Percentiles rank a stretch among this genome's conserved stretches.
These are phyloP conservation scores for Cryptosporidium parvum DNA, from an alignment of 169 alveolate genomes.

Conservation along the genomic window DNA sequence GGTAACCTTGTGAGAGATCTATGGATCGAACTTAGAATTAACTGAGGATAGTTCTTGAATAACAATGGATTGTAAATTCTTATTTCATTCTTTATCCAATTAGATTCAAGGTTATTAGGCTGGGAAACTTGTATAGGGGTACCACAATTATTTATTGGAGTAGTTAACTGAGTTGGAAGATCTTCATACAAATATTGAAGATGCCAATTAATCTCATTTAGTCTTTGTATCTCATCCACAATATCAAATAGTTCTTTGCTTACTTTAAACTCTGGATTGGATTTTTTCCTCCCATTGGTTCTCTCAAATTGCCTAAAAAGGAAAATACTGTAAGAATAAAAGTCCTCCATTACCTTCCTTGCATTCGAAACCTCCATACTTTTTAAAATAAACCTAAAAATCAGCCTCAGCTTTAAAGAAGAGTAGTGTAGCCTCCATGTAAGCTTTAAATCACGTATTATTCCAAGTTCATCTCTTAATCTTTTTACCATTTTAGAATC, in stretches of 20 bases:
- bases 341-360: conserved; percentile 10
- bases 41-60: conserved; percentile 30
- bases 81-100: conserved; percentile 43
- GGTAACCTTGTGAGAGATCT: conserved; percentile 35
- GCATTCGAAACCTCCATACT: background rate
- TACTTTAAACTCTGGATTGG: background rate
- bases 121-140: conserved; percentile 35
- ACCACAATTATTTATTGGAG: conserved; percentile 67
- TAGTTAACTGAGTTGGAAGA: conserved; percentile 11
- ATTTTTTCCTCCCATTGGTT: no score
- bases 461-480: conserved; percentile 20
- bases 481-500: conserved; percentile 8
- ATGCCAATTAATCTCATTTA: conserved; percentile 42
- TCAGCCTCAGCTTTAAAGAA: background rate
- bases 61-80: conserved; percentile 27
- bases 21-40: conserved; percentile 46
- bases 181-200: conserved; percentile 21
- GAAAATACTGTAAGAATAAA: conserved; percentile 35
- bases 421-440: conserved; percentile 40
- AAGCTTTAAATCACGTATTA: background rate
- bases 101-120: background rate
- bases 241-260: conserved; percentile 16
- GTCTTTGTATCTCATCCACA: conserved; percentile 55
- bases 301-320: conserved; percentile 12
- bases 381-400: conserved; percentile 38